Conservation (phyloP, 1,284 basidiomycete species). For the Phellinidium pouzarii region DNA sequence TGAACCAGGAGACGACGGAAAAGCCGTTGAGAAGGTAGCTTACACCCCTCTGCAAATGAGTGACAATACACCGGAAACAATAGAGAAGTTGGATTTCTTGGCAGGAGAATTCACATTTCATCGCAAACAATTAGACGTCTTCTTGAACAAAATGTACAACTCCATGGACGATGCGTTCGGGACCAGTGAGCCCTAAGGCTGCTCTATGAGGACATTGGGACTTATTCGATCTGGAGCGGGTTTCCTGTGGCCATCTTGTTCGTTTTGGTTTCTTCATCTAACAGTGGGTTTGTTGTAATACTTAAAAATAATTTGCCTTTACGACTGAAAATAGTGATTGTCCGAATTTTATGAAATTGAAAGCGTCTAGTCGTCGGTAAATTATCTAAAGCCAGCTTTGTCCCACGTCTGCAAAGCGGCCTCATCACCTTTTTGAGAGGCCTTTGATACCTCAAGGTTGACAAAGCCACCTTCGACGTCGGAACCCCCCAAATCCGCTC, state of each 20-base stretch:
- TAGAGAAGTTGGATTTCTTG: conserved; percentile 54
- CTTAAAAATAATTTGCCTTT: neutral
- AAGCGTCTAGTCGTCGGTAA: too few relatives aligned
- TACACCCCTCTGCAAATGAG: conserved; percentile 61
- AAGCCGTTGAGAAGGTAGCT: conserved; percentile 38
- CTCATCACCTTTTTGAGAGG: conserved; percentile 38
- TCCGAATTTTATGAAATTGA: too few relatives aligned
- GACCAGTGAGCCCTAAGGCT: conserved; percentile 25
- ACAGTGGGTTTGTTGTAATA: neutral
- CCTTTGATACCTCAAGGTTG: conserved; percentile 41
- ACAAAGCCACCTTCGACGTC: conserved; percentile 58
- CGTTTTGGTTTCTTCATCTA: neutral
- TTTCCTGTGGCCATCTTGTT: neutral
- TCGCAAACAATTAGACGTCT: conserved; percentile 54
- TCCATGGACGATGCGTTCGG: conserved; percentile 31
- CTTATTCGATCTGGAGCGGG: neutral
- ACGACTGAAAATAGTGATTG: neutral
- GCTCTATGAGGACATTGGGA: neutral
- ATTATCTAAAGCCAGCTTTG: conserved; percentile 36
- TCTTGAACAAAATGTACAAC: conserved; percentile 51
- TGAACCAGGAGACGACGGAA: conserved; percentile 27
- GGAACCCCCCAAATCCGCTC: conserved; percentile 64
- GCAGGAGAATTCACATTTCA: conserved; percentile 58
- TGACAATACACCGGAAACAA: conserved; percentile 47
- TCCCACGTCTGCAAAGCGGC: conserved; percentile 45